A percentile compares a stretch with the other conserved stretches of the same genome.
Conservation (phyloP, 441 rosid genomes). For the Erodium moschatum region DNA sequence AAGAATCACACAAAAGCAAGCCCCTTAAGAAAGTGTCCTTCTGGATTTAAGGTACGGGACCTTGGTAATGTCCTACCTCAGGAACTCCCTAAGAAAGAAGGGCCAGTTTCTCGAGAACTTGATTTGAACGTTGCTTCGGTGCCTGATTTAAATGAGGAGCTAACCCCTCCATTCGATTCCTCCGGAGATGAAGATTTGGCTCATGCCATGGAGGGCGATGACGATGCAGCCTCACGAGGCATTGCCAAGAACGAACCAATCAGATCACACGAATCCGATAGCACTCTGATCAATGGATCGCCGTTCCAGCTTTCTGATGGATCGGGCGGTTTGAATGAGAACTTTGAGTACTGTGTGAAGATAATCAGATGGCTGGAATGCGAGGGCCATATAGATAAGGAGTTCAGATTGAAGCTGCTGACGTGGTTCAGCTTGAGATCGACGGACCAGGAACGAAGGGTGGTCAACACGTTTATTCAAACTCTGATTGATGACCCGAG, state of each 20-base stretch:
- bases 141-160: constrained; percentile 88
- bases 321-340: constrained; percentile 63
- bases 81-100: constrained; percentile 21
- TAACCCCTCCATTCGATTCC: constrained; percentile 69
- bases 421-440: constrained; percentile 96
- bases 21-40: constrained; percentile 28
- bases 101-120: constrained; percentile 44
- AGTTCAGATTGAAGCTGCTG: constrained; percentile 74
- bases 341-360: constrained; percentile 80
- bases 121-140: constrained; percentile 76
- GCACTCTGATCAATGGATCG: constrained; percentile 65
- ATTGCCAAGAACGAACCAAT: not conserved
- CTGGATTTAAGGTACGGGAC: constrained; percentile 66
- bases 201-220: constrained; percentile 56
- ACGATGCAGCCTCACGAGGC: constrained; percentile 72
- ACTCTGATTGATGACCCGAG: constrained; percentile 75
- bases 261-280: constrained; percentile 56
- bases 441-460: constrained; percentile 72
- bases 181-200: constrained; percentile 77
- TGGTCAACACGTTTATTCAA: constrained; percentile 79
- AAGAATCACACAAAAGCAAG: constrained; percentile 31
- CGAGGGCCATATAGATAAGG: constrained; percentile 66
- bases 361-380: constrained; percentile 77
- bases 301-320: constrained; percentile 41
- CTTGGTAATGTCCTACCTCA: constrained; percentile 55